Conservation (phyloP, 805 yeast species). For the Candida mattraensis region DNA sequence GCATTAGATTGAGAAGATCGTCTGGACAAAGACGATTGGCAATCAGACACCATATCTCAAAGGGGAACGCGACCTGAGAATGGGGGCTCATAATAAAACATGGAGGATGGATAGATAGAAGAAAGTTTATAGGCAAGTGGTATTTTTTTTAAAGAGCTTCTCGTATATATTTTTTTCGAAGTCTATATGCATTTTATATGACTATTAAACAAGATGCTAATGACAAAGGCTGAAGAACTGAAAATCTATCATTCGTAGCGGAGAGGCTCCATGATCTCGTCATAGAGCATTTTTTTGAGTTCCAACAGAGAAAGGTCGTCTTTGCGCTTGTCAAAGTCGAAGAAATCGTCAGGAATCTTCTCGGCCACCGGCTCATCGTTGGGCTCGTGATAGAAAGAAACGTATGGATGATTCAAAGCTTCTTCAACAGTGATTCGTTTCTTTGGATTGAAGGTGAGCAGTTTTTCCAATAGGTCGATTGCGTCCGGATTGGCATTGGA, state of each 20-base stretch:
- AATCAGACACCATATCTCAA: constrained; percentile 25
- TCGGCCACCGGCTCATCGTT: constrained; percentile 87
- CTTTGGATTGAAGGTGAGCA: constrained; percentile 80
- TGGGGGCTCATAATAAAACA: too few relatives aligned
- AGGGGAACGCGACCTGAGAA: too few relatives aligned
- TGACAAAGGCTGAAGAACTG: constrained; percentile 4
- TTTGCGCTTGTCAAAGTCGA: constrained; percentile 83
- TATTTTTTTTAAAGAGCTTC: neutral
- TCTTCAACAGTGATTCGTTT: constrained; percentile 81
- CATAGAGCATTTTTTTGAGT: constrained; percentile 73
- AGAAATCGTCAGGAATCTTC: constrained; percentile 82
- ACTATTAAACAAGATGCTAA: too few relatives aligned
- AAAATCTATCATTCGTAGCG: constrained; percentile 11
- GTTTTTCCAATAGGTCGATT: constrained; percentile 61
- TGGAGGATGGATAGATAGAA: too few relatives aligned
- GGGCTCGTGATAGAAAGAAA: constrained; percentile 89
- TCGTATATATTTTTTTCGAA: too few relatives aligned
- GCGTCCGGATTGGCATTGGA: constrained; percentile 63
- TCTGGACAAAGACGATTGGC: constrained; percentile 4
- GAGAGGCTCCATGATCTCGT: constrained; percentile 68
- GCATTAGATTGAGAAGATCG: constrained; percentile 16
- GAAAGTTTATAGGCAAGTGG: constrained; percentile 1
- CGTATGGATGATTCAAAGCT: constrained; percentile 85
- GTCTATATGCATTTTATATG: neutral
- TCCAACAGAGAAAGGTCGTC: constrained; percentile 76